Conservation (phyloP, 345 rosid species). For the Eucalyptus marginata region DNA sequence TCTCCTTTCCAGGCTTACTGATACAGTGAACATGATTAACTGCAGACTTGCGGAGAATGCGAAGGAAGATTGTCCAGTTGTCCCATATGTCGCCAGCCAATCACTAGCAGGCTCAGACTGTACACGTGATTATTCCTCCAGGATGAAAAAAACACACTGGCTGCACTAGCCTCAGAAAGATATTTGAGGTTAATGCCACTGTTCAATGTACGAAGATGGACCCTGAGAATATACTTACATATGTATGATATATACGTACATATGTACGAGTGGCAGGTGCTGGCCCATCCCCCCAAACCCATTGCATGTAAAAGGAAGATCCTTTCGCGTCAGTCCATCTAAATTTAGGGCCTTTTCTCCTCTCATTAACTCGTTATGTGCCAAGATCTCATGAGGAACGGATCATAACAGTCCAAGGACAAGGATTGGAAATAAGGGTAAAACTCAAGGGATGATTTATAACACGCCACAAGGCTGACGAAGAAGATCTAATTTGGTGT, state of each 20-base stretch:
- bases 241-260: not conserved
- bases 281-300: not conserved
- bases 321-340: not conserved
- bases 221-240: not conserved
- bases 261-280: not conserved
- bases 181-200: not conserved
- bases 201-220: not conserved
- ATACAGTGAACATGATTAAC: not conserved
- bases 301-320: not conserved
- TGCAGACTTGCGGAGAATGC: not conserved
- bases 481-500: not conserved
- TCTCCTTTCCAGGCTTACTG: not conserved
- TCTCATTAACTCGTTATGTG: not conserved
- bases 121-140: not conserved
- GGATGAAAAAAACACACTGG: not conserved
- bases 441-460: not conserved
- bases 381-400: not conserved
- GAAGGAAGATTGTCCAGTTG: not conserved
- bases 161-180: not conserved
- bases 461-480: not conserved
- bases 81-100: slow-evolving; percentile 1
- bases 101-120: not conserved
- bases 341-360: not conserved
- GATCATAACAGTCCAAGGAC: not conserved
- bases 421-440: not conserved